Conservation (phyloP, 768 basidiomycete species). For the Chalciporus pseudorubinellus region DNA sequence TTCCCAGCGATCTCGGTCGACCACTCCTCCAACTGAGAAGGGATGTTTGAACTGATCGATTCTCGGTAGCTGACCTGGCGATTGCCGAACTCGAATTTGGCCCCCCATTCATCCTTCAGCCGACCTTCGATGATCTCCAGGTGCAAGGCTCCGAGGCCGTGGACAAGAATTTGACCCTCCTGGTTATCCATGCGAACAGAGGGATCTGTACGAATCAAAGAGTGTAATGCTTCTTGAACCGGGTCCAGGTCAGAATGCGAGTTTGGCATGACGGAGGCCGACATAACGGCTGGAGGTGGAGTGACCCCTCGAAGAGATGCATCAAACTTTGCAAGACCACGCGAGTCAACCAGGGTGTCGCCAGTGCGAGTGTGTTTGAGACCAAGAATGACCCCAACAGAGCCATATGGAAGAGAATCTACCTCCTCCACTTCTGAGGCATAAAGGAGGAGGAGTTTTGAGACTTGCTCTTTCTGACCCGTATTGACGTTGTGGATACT, state of each 20-base stretch:
- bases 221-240: constrained; percentile 70
- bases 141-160: constrained; percentile 83
- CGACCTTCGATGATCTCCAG: constrained; percentile 88
- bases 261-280: constrained; percentile 76
- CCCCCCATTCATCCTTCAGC: constrained; percentile 76
- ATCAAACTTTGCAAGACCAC: constrained; percentile 33
- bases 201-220: constrained; percentile 84
- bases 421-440: constrained; percentile 77
- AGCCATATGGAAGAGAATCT: constrained; percentile 74
- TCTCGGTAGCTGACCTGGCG: constrained; percentile 84
- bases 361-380: constrained; percentile 84
- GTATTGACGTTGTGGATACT: constrained; percentile 62
- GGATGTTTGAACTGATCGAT: constrained; percentile 32
- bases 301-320: constrained; percentile 58
- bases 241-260: constrained; percentile 76
- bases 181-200: constrained; percentile 76
- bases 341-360: constrained; percentile 69
- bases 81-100: constrained; percentile 69
- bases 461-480: constrained; percentile 67
- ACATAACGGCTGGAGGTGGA: constrained; percentile 82
- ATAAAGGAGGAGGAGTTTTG: constrained; percentile 76
- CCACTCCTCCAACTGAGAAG: constrained; percentile 47
- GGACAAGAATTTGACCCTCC: constrained; percentile 80
- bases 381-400: constrained; percentile 82
- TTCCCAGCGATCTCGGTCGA: constrained; percentile 63